Percentiles rank a stretch among this genome's conserved stretches.
These are phyloP conservation scores for Boletus barrowsii DNA, from an alignment of 768 basidiomycete species.

Conservation along the genomic window DNA sequence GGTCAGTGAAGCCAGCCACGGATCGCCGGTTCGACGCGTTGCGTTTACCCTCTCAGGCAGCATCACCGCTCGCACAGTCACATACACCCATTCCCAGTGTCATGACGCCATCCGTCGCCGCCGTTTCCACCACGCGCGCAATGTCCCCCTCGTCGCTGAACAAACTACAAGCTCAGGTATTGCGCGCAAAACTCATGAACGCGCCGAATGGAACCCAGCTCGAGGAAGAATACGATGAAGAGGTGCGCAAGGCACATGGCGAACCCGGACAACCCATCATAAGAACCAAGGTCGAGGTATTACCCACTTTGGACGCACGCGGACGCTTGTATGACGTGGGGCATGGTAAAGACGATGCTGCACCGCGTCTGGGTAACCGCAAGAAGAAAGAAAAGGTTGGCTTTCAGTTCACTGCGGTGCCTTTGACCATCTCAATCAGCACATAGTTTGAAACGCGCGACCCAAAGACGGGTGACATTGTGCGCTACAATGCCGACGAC, in stretches of 20 bases:
- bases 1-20: conserved; percentile 29
- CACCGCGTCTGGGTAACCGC: conserved; percentile 60
- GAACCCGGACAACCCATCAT: conserved; percentile 38
- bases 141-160: conserved; percentile 82
- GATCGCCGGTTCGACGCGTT: conserved; percentile 61
- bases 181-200: conserved; percentile 86
- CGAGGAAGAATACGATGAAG: conserved; percentile 83
- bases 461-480: conserved; percentile 82
- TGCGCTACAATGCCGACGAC: conserved; percentile 90
- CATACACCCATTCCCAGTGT: conserved; percentile 90
- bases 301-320: conserved; percentile 83
- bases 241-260: conserved; percentile 50
- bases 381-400: conserved; percentile 72
- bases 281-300: conserved; percentile 68
- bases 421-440: conserved; percentile 1
- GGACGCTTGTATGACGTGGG: conserved; percentile 93
- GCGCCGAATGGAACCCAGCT: conserved; percentile 72
- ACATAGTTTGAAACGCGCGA: conserved; percentile 83
- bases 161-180: conserved; percentile 86
- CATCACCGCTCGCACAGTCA: conserved; percentile 56
- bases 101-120: conserved; percentile 64
- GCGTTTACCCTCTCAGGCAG: conserved; percentile 55
- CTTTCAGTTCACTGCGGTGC: neutral
- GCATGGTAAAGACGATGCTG: conserved; percentile 60
- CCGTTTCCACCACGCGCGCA: conserved; percentile 38